phyloP scores from a whole-genome alignment of 768 basidiomycete species.

The Serendipita sp. region DNA sequence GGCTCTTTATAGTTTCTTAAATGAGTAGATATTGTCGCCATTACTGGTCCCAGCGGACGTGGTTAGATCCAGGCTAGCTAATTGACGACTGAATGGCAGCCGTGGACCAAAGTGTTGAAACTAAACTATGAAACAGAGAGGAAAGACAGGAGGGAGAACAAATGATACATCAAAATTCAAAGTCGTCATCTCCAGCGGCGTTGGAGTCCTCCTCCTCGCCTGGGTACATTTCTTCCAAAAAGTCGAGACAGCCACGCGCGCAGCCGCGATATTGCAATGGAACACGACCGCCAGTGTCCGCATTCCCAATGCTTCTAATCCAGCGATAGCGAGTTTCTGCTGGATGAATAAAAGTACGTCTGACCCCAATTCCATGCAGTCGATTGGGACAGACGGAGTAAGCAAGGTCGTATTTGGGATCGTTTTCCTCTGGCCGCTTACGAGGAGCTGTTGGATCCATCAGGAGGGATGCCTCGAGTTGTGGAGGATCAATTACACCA shows the following conservation, averaged over 20 bases:
- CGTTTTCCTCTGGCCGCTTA: neutral
- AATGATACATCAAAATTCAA: neutral
- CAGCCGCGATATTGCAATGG: neutral
- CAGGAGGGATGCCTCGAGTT: neutral
- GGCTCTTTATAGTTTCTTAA: constrained; percentile 87
- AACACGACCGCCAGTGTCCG: neutral
- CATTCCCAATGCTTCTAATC: neutral
- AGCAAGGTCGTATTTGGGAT: neutral
- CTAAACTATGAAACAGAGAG: neutral
- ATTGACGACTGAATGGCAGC: neutral
- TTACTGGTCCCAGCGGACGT: constrained; percentile 16
- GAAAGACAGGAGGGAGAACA: neutral
- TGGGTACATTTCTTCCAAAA: neutral
- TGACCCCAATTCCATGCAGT: neutral
- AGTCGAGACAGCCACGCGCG: neutral
- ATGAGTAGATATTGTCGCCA: constrained; percentile 75
- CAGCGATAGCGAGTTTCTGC: constrained; percentile 4
- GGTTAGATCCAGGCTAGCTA: neutral
- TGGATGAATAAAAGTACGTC: neutral
- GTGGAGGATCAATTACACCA: neutral
- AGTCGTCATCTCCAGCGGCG: neutral
- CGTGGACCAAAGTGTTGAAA: neutral
- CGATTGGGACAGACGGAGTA: constrained; percentile 3
- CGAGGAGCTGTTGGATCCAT: neutral
- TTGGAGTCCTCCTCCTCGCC: neutral